A percentile compares a stretch with the other conserved stretches of the same genome.
Evolutionary conservation across 768 basidiomycete species (phyloP).

Genomic region (Xerocomellus intermedius): DNA sequence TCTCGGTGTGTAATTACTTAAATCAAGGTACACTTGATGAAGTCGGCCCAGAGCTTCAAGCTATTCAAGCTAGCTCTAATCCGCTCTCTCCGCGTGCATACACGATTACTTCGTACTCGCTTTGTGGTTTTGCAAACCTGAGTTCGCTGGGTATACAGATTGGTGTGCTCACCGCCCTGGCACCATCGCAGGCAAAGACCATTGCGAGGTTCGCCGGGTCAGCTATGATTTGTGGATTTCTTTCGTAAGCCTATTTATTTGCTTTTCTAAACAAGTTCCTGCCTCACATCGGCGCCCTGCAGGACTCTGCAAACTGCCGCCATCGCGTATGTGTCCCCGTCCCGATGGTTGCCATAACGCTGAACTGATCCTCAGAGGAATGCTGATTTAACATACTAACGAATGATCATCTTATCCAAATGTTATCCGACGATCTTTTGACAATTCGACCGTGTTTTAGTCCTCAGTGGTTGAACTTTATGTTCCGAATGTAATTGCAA

Average conservation of each 20-base stretch:
- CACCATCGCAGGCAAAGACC: slow-evolving; percentile 63
- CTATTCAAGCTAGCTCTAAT: slow-evolving; percentile 46
- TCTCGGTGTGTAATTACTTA: slow-evolving; percentile 28
- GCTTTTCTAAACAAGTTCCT: neutral
- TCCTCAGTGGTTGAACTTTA: neutral
- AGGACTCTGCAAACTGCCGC: slow-evolving; percentile 56
- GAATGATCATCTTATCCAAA: neutral
- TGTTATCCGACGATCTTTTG: neutral
- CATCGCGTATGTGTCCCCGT: slow-evolving; percentile 47
- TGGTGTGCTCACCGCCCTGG: slow-evolving; percentile 68
- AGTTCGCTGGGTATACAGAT: slow-evolving; percentile 86
- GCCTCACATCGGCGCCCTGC: neutral
- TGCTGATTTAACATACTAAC: slow-evolving; percentile 41
- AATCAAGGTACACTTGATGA: neutral
- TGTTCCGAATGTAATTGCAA: neutral
- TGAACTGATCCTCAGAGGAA: slow-evolving; percentile 39
- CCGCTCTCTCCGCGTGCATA: slow-evolving; percentile 72
- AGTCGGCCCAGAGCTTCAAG: slow-evolving; percentile 32
- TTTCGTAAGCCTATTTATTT: slow-evolving; percentile 37
- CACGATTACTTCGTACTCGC: slow-evolving; percentile 82
- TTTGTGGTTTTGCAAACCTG: slow-evolving; percentile 90
- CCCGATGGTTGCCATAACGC: neutral
- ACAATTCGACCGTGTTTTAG: neutral
- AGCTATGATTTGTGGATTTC: slow-evolving; percentile 70
- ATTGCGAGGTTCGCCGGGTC: slow-evolving; percentile 71